A percentile compares a stretch with the other conserved stretches of the same genome.
These are phyloP conservation scores for Aspergillus amoenus DNA, from an alignment of 2,329 filamentous ascomycete genomes.

Conservation along the genomic window DNA sequence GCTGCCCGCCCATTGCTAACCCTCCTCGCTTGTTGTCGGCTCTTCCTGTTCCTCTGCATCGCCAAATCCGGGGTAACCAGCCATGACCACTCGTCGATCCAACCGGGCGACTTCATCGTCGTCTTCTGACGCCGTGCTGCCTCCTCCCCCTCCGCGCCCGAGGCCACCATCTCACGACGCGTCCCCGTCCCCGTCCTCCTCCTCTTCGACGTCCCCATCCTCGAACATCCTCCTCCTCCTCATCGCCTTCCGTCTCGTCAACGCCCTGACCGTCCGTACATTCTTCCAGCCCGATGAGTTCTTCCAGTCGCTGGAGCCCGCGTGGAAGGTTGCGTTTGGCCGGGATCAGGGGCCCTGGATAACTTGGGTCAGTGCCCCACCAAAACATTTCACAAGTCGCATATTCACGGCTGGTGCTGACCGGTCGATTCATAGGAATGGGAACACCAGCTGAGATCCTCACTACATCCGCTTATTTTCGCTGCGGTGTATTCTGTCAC, in stretches of 20 bases:
- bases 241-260: slow-evolving; percentile 72
- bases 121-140: neutral
- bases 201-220: slow-evolving; percentile 50
- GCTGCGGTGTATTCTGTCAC: slow-evolving; percentile 68
- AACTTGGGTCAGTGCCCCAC: slow-evolving; percentile 73
- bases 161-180: slow-evolving; percentile 11
- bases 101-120: slow-evolving; percentile 2
- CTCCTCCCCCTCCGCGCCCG: slow-evolving; percentile 12
- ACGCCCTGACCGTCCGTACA: slow-evolving; percentile 74
- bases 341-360: slow-evolving; percentile 77
- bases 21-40: neutral
- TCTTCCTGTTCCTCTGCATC: neutral
- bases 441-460: slow-evolving; percentile 81
- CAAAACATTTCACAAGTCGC: neutral
- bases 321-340: slow-evolving; percentile 87
- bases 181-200: slow-evolving; percentile 28
- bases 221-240: slow-evolving; percentile 39
- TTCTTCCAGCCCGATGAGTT: slow-evolving; percentile 99
- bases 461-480: slow-evolving; percentile 87
- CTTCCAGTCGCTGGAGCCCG: slow-evolving; percentile 92
- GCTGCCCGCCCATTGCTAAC: neutral
- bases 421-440: slow-evolving; percentile 70
- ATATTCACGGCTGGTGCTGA: neutral
- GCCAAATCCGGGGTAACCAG: slow-evolving; percentile 3
- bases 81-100: slow-evolving; percentile 4